phyloP scores from a whole-genome alignment of 2,329 filamentous ascomycete species.

The Nigrospora sphaerica region DNA sequence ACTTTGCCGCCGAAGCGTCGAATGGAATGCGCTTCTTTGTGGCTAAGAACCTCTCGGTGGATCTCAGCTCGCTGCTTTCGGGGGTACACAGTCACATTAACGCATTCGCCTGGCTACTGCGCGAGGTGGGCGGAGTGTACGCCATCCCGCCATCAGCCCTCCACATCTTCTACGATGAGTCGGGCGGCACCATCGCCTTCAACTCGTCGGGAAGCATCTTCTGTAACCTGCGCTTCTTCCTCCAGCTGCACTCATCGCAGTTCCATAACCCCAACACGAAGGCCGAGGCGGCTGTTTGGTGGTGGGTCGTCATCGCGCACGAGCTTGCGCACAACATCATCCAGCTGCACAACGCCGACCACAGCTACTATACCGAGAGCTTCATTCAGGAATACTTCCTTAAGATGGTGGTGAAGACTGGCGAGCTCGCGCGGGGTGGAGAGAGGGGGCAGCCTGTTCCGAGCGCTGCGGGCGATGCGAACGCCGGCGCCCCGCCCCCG shows the following conservation, averaged over 20 bases:
- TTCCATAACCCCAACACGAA: constrained; percentile 38
- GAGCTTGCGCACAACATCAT: constrained; percentile 95
- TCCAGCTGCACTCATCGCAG: constrained; percentile 62
- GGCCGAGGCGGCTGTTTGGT: constrained; percentile 71
- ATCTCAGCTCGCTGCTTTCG: constrained; percentile 51
- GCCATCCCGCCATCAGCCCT: constrained; percentile 59
- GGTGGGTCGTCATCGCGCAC: constrained; percentile 94
- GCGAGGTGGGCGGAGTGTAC: constrained; percentile 67
- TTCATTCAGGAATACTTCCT: constrained; percentile 73
- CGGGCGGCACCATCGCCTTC: constrained; percentile 82
- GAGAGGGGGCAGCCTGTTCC: not conserved
- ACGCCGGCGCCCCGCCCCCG: not conserved
- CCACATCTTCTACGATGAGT: constrained; percentile 81
- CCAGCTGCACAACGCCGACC: constrained; percentile 64
- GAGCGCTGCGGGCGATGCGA: not conserved
- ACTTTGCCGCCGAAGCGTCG: constrained; percentile 60
- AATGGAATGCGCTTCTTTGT: constrained; percentile 71
- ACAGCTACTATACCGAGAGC: constrained; percentile 79
- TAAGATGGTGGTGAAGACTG: constrained; percentile 54
- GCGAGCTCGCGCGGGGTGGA: constrained; percentile 8
- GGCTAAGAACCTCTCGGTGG: constrained; percentile 41
- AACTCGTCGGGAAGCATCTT: constrained; percentile 83
- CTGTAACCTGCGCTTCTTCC: constrained; percentile 86
- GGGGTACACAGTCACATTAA: constrained; percentile 57
- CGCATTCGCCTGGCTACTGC: constrained; percentile 61